These are phyloP conservation scores for Suillus subalutaceus DNA, from an alignment of 768 basidiomycete species.

Conservation along the genomic window DNA sequence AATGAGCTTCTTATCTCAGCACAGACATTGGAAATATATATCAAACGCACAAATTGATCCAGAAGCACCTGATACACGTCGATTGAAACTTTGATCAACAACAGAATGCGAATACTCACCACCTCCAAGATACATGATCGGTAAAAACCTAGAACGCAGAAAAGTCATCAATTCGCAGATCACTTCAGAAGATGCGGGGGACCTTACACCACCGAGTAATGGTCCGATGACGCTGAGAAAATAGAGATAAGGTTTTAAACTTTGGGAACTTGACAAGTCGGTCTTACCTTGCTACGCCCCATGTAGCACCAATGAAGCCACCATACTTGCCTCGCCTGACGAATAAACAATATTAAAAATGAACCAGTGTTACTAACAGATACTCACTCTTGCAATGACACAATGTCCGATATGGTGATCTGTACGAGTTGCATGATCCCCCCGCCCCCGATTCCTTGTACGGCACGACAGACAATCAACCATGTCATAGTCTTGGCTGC, in stretches of 20 bases:
- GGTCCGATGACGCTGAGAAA: slow-evolving; percentile 43
- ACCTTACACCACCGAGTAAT: slow-evolving; percentile 39
- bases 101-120: slow-evolving; percentile 29
- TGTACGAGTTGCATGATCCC: slow-evolving; percentile 41
- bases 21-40: background rate
- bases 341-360: background rate
- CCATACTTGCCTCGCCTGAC: slow-evolving; percentile 42
- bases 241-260: background rate
- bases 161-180: background rate
- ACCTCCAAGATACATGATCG: slow-evolving; percentile 42
- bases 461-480: slow-evolving; percentile 43
- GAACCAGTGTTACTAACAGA: background rate
- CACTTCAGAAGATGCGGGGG: background rate
- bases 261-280: background rate
- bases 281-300: slow-evolving; percentile 42
- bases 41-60: slow-evolving; percentile 35
- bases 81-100: background rate
- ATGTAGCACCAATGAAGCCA: slow-evolving; percentile 42
- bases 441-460: slow-evolving; percentile 49
- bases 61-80: slow-evolving; percentile 35
- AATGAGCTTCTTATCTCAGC: background rate
- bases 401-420: slow-evolving; percentile 45
- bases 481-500: slow-evolving; percentile 46
- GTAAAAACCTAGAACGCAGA: slow-evolving; percentile 31
- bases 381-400: slow-evolving; percentile 33